Evolutionary conservation across 345 rosid genomes (phyloP).

Genomic region (Aegle marmelos): DNA sequence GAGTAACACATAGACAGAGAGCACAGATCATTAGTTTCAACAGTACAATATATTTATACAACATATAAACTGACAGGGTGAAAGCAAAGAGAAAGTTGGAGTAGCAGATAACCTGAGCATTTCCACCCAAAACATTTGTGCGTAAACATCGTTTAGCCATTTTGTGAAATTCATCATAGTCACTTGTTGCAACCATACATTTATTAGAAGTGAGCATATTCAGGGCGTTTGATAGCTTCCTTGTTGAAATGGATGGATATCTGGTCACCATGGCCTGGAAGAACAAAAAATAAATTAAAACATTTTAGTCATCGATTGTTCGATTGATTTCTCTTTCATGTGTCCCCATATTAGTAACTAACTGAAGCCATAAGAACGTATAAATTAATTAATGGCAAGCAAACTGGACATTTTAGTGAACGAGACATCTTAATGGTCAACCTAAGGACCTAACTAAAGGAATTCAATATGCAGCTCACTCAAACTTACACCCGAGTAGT

Average conservation of each 20-base stretch:
- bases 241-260: conserved; percentile 69
- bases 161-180: conserved; percentile 77
- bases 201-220: conserved; percentile 62
- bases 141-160: conserved; percentile 51
- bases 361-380: not conserved
- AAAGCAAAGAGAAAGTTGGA: not conserved
- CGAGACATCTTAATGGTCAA: not conserved
- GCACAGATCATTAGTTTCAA: not conserved
- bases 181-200: conserved; percentile 87
- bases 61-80: not conserved
- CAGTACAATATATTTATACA: not conserved
- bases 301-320: not conserved
- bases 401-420: not conserved
- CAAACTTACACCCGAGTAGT: not conserved
- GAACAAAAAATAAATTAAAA: not conserved
- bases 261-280: conserved; percentile 85
- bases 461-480: not conserved
- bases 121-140: conserved; percentile 54
- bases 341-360: not conserved
- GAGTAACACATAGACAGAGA: not conserved
- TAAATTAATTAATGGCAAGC: not conserved
- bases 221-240: conserved; percentile 71
- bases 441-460: not conserved
- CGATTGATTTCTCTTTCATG: not conserved
- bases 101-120: conserved; percentile 62